phyloP scores from a whole-genome alignment of 2,329 filamentous ascomycete genomes.

The Mycosphaerella sp. region DNA sequence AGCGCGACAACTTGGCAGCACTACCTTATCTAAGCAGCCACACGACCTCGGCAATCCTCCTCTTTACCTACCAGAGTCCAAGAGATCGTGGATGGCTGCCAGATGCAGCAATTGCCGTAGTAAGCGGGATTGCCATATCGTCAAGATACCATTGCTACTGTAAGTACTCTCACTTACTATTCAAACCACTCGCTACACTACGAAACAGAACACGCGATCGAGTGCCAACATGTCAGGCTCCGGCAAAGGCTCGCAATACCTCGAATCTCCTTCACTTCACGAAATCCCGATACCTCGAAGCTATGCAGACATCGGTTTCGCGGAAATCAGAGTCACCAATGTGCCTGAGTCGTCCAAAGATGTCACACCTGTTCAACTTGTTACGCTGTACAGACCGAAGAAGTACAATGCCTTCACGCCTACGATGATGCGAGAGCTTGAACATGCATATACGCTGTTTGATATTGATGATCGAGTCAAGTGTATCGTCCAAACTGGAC shows the following conservation, averaged over 20 bases:
- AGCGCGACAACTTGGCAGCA: background rate
- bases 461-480: conserved; percentile 52
- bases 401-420: conserved; percentile 65
- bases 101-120: conserved; percentile 15
- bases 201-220: background rate
- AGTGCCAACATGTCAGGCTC: conserved; percentile 3
- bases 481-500: conserved; percentile 50
- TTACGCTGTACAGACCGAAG: conserved; percentile 59
- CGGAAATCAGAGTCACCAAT: conserved; percentile 40
- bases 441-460: conserved; percentile 48
- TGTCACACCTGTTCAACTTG: conserved; percentile 56
- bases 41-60: background rate
- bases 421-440: conserved; percentile 57
- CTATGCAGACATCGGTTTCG: conserved; percentile 39
- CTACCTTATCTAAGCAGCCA: background rate
- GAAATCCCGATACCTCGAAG: conserved; percentile 19
- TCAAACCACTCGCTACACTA: background rate
- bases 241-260: conserved; percentile 17
- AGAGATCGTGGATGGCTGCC: conserved; percentile 9
- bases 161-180: background rate
- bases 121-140: background rate
- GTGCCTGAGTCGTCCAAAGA: conserved; percentile 43
- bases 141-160: background rate
- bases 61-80: no score
- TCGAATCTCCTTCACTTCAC: conserved; percentile 18